These are phyloP conservation scores for Daldinia grandis DNA, from an alignment of 495 filamentous ascomycete species.

Conservation along the genomic window DNA sequence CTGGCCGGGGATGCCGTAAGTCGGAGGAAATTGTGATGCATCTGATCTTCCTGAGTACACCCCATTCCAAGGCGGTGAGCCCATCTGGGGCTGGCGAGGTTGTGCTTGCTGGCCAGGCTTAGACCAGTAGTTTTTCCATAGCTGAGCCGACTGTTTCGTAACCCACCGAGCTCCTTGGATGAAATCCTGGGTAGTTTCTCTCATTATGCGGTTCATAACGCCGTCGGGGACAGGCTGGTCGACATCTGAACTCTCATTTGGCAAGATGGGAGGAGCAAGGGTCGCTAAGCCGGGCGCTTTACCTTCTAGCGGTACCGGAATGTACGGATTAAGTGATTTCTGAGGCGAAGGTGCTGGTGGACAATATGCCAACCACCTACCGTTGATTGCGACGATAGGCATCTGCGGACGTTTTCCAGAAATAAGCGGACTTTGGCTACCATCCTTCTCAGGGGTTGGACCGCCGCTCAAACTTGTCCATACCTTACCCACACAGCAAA, in stretches of 20 bases:
- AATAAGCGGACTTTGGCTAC: constrained; percentile 47
- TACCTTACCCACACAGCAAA: constrained; percentile 77
- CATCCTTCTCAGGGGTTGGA: constrained; percentile 55
- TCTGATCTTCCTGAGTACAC: constrained; percentile 48
- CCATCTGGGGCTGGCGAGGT: constrained; percentile 51
- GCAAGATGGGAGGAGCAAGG: constrained; percentile 76
- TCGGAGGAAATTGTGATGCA: constrained; percentile 72
- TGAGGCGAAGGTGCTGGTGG: constrained; percentile 76
- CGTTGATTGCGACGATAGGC: constrained; percentile 77
- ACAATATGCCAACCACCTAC: constrained; percentile 85
- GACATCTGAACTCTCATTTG: constrained; percentile 74
- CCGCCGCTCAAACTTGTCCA: constrained; percentile 82
- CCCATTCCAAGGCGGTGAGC: constrained; percentile 54
- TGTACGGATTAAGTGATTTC: constrained; percentile 70
- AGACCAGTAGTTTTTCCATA: constrained; percentile 91
- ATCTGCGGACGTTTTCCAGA: constrained; percentile 56
- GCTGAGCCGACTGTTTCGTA: constrained; percentile 83
- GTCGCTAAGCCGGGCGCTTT: constrained; percentile 72
- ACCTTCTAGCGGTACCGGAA: constrained; percentile 56
- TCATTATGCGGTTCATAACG: constrained; percentile 82
- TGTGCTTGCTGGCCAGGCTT: constrained; percentile 55
- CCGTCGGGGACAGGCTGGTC: constrained; percentile 83
- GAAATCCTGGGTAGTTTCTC: constrained; percentile 90
- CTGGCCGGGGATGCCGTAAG: constrained; percentile 67
- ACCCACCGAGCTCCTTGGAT: constrained; percentile 88